phyloP scores from a whole-genome alignment of 441 rosid genomes.

The Populus tomentosa region DNA sequence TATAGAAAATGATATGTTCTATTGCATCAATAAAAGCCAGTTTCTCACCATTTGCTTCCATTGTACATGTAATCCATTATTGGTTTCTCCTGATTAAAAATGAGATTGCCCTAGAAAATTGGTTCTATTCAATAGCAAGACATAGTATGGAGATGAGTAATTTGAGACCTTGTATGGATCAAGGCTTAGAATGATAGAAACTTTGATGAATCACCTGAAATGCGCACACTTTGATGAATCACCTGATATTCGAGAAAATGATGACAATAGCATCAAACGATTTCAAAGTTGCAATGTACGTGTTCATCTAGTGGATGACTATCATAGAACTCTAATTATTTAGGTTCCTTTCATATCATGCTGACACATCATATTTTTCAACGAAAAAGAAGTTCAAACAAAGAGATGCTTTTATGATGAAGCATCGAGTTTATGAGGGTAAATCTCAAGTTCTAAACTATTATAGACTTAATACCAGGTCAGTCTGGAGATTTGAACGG shows the following conservation, averaged over 20 bases:
- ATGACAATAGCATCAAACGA: neutral
- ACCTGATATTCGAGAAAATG: neutral
- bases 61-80: neutral
- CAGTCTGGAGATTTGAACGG: neutral
- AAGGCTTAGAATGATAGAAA: neutral
- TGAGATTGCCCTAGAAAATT: neutral
- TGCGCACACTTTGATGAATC: neutral
- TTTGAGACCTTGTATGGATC: neutral
- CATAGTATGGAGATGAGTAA: neutral
- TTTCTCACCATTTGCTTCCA: neutral
- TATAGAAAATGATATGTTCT: neutral
- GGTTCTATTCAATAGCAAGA: neutral
- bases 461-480: neutral
- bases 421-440: too few species aligned
- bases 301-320: neutral
- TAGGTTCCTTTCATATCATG: neutral
- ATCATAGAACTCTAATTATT: neutral
- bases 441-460: neutral
- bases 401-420: neutral
- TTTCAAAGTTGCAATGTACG: neutral
- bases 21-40: neutral
- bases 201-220: neutral
- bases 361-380: neutral
- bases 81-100: neutral
- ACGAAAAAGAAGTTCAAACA: neutral